Evolutionary conservation across 2,329 filamentous ascomycete species (phyloP).

Genomic region (Coniochaeta hoffmannii): DNA sequence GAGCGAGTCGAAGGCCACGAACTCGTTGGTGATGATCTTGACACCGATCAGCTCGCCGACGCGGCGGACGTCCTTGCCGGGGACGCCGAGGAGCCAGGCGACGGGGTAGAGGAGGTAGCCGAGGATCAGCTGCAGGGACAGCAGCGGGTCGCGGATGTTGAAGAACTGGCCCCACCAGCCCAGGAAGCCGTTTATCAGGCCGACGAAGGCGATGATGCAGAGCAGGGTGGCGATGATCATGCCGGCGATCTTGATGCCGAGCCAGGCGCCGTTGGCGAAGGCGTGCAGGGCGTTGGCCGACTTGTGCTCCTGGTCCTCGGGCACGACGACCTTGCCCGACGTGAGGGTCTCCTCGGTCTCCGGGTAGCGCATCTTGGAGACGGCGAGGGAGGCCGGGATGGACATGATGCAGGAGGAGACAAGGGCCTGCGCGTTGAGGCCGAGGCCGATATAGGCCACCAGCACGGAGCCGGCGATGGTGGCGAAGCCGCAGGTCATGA

Average conservation of each 20-base stretch:
- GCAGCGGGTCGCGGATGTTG: constrained; percentile 59
- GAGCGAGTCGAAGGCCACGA: constrained; percentile 59
- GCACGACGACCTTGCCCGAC: constrained; percentile 71
- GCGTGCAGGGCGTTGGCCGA: constrained; percentile 79
- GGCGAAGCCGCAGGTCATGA: constrained; percentile 88
- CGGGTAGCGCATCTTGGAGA: constrained; percentile 84
- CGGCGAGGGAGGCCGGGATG: constrained; percentile 82
- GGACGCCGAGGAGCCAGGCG: constrained; percentile 75
- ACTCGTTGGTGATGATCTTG: constrained; percentile 85
- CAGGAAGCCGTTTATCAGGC: constrained; percentile 66
- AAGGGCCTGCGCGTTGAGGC: constrained; percentile 75
- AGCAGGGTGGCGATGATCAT: constrained; percentile 77
- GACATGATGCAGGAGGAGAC: constrained; percentile 94
- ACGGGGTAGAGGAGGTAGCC: constrained; percentile 74
- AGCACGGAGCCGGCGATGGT: constrained; percentile 87
- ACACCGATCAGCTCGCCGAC: constrained; percentile 70
- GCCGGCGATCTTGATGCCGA: constrained; percentile 78
- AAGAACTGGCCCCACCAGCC: constrained; percentile 81
- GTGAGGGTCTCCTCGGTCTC: constrained; percentile 84
- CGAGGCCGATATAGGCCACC: constrained; percentile 77
- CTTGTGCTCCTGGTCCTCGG: constrained; percentile 70
- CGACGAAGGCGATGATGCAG: constrained; percentile 73
- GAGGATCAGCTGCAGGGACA: constrained; percentile 69
- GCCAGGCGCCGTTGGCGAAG: constrained; percentile 77
- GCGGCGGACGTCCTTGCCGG: constrained; percentile 55